These are phyloP conservation scores for Monilinia laxa DNA, from an alignment of 2,329 filamentous ascomycete species.

Conservation along the genomic window DNA sequence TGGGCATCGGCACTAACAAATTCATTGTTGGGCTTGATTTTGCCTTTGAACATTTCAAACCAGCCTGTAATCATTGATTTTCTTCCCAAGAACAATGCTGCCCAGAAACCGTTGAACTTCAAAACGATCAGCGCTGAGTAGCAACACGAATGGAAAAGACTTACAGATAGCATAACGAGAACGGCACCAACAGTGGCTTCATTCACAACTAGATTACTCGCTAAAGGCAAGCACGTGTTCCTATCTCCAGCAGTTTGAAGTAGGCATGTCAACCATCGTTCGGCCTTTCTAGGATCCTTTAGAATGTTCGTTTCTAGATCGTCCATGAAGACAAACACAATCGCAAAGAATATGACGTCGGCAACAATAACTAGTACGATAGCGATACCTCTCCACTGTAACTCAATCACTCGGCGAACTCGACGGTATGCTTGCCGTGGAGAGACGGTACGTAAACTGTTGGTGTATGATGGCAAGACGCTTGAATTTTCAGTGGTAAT, in stretches of 20 bases:
- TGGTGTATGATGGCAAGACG: slow-evolving; percentile 67
- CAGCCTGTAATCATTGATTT: slow-evolving; percentile 85
- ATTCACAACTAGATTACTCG: slow-evolving; percentile 64
- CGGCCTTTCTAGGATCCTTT: slow-evolving; percentile 48
- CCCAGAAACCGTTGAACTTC: slow-evolving; percentile 81
- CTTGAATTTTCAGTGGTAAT: slow-evolving; percentile 69
- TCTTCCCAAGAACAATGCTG: slow-evolving; percentile 76
- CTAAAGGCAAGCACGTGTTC: slow-evolving; percentile 61
- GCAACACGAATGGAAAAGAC: slow-evolving; percentile 39
- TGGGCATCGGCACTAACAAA: slow-evolving; percentile 82
- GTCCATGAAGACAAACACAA: slow-evolving; percentile 87
- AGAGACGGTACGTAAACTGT: slow-evolving; percentile 70
- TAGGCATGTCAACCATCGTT: slow-evolving; percentile 74
- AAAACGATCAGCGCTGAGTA: slow-evolving; percentile 3
- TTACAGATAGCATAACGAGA: slow-evolving; percentile 75
- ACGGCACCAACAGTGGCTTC: slow-evolving; percentile 78
- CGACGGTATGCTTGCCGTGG: slow-evolving; percentile 86
- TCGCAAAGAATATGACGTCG: slow-evolving; percentile 90
- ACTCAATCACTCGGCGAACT: slow-evolving; percentile 78
- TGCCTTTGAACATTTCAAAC: slow-evolving; percentile 60
- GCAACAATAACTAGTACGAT: slow-evolving; percentile 87
- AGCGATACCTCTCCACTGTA: slow-evolving; percentile 92
- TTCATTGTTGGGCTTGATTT: slow-evolving; percentile 62
- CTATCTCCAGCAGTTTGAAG: slow-evolving; percentile 57
- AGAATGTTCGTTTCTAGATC: slow-evolving; percentile 49